Evolutionary conservation across 306 rosid genomes (phyloP).

Genomic region (Cucumis cinereus): DNA sequence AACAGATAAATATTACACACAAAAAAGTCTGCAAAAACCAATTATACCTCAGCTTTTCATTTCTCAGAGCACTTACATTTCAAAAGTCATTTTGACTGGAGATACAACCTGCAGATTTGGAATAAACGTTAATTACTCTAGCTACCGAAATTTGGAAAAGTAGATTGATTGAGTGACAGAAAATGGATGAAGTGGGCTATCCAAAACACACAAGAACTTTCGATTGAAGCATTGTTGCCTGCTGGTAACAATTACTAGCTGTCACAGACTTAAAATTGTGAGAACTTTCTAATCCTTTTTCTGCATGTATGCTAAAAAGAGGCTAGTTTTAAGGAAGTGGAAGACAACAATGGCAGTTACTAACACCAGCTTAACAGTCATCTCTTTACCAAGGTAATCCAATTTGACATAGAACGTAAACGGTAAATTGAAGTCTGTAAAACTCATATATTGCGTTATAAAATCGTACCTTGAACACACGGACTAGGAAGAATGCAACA

Average conservation of each 20-base stretch:
- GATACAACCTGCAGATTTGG: constrained; percentile 61
- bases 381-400: background rate
- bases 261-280: background rate
- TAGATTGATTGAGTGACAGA: background rate
- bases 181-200: background rate
- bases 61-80: constrained; percentile 55
- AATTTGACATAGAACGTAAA: background rate
- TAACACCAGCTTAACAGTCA: background rate
- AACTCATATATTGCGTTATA: too few relatives aligned
- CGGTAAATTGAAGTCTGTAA: background rate
- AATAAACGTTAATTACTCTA: constrained; percentile 3
- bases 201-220: background rate
- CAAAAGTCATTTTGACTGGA: constrained; percentile 89
- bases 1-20: background rate
- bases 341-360: background rate
- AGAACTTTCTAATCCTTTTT: background rate
- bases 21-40: background rate
- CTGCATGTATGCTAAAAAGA: background rate
- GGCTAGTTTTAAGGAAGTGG: background rate
- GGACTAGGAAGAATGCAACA: constrained; percentile 80
- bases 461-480: constrained; percentile 73
- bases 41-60: background rate
- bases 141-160: background rate
- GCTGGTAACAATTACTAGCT: background rate
- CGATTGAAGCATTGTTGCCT: background rate